Percentiles rank a stretch among this genome's conserved stretches.
phyloP scores from a whole-genome alignment of 768 basidiomycete species.

The Hygrocybe punicea region DNA sequence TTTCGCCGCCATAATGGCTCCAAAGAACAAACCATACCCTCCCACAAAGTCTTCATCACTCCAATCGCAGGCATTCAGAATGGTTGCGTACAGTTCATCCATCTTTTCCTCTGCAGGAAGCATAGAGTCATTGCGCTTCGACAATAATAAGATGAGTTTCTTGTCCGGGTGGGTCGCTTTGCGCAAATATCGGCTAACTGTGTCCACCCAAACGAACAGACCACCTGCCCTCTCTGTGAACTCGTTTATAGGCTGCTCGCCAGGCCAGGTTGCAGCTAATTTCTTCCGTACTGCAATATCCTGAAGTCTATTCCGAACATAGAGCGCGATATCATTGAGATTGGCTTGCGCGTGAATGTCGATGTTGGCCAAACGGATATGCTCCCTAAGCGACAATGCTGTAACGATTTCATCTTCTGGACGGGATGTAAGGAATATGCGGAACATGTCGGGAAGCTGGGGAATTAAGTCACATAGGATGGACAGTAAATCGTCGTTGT shows the following conservation, averaged over 20 bases:
- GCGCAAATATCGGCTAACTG: slow-evolving; percentile 13
- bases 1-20: slow-evolving; percentile 3
- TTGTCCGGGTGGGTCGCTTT: not conserved
- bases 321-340: slow-evolving; percentile 5
- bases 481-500: slow-evolving; percentile 9
- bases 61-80: slow-evolving; percentile 5
- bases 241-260: not conserved
- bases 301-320: not conserved
- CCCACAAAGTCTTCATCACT: not conserved
- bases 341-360: not conserved
- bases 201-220: slow-evolving; percentile 23
- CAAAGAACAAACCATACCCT: slow-evolving; percentile 5
- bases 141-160: not conserved
- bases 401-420: slow-evolving; percentile 12
- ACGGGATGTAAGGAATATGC: slow-evolving; percentile 19
- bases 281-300: not conserved
- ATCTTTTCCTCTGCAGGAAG: not conserved
- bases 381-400: not conserved
- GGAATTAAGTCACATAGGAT: slow-evolving; percentile 8
- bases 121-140: not conserved
- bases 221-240: slow-evolving; percentile 13
- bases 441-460: slow-evolving; percentile 12
- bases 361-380: not conserved
- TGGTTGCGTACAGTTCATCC: slow-evolving; percentile 7
- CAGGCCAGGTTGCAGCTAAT: slow-evolving; percentile 15